These are phyloP conservation scores for Phyllosticta paracitricarpa DNA, from an alignment of 2,329 filamentous ascomycete species.

Conservation along the genomic window DNA sequence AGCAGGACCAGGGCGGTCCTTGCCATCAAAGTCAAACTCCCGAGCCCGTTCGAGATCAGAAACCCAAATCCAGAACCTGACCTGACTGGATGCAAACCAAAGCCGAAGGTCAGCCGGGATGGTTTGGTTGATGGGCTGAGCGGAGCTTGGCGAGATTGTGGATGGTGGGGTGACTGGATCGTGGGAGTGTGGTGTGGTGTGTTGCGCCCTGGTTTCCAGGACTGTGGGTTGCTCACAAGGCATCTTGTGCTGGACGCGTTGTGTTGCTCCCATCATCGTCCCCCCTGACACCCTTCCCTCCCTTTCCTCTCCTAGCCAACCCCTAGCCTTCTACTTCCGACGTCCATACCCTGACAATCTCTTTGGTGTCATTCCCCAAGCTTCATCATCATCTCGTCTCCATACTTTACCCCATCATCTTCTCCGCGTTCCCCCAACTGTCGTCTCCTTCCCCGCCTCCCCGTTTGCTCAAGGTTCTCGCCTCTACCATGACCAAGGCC, in stretches of 20 bases:
- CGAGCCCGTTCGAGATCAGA: background rate
- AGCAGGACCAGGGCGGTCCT: background rate
- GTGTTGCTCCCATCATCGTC: no score
- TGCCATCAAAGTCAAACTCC: background rate
- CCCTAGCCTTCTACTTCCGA: no score
- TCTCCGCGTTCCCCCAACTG: no score
- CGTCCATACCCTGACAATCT: no score
- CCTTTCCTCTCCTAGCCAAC: no score
- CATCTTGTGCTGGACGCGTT: no score
- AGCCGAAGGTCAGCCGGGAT: background rate
- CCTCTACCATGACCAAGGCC: background rate
- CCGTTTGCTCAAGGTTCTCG: no score
- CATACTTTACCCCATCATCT: no score
- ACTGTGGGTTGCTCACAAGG: background rate
- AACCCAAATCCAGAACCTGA: background rate
- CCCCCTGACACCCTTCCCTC: no score
- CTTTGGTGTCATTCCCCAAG: no score
- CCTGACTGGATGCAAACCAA: background rate
- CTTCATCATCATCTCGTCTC: no score
- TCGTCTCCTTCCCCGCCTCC: no score
- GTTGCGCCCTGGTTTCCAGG: background rate
- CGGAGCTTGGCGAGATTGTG: background rate
- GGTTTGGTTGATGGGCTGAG: background rate
- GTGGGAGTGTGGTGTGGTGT: background rate
- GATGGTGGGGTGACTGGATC: background rate